Percentiles rank a stretch among this genome's conserved stretches.
Conservation (phyloP, 2,329 filamentous ascomycete genomes). For the Claviceps sp. region DNA sequence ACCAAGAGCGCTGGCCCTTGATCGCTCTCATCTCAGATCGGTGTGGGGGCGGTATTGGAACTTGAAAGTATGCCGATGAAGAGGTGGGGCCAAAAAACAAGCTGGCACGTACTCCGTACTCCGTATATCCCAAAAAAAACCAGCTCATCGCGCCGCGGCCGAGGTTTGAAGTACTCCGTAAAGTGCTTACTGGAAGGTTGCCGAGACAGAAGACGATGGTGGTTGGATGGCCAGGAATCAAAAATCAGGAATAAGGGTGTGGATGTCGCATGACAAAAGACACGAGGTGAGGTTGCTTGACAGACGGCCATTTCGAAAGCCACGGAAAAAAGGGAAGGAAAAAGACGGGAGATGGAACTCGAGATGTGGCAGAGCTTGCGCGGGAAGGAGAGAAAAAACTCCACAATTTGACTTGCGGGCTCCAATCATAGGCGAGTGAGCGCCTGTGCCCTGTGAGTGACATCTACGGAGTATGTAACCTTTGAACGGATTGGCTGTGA, state of each 20-base stretch:
- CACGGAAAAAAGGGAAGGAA: neutral
- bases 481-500: too few relatives aligned
- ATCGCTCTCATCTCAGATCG: neutral
- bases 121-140: neutral
- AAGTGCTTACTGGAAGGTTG: neutral
- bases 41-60: neutral
- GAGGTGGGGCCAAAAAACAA: neutral
- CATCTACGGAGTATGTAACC: too few relatives aligned
- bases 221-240: neutral
- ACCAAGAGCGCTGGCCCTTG: neutral
- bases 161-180: neutral
- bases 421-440: neutral
- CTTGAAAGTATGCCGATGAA: constrained; percentile 1
- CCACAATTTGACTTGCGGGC: neutral
- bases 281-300: neutral
- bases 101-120: neutral
- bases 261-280: neutral
- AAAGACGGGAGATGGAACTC: neutral
- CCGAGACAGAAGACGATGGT: neutral
- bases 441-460: too few relatives aligned
- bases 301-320: neutral
- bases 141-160: neutral
- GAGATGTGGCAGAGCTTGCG: neutral
- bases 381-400: neutral
- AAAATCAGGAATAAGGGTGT: neutral